phyloP scores from a whole-genome alignment of 1,284 basidiomycete species.

The Microbotryomycetes sp. region DNA sequence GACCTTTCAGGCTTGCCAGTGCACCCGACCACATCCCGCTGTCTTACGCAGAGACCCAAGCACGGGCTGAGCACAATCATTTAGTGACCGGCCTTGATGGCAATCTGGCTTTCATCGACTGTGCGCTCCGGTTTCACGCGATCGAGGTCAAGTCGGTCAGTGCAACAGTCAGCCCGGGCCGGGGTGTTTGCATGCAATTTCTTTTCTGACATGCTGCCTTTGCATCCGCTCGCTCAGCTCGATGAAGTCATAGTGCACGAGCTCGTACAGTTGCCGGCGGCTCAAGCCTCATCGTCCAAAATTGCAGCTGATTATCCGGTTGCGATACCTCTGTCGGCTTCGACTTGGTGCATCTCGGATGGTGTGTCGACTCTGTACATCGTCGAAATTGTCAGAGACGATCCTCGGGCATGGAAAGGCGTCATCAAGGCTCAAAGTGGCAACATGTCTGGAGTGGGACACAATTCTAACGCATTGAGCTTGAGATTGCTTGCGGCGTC shows the following conservation, averaged over 20 bases:
- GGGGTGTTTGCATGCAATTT: slow-evolving; percentile 30
- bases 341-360: slow-evolving; percentile 59
- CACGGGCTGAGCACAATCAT: slow-evolving; percentile 78
- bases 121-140: slow-evolving; percentile 55
- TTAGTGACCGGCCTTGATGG: slow-evolving; percentile 52
- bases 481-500: no score
- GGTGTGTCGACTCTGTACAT: slow-evolving; percentile 60
- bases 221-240: slow-evolving; percentile 47
- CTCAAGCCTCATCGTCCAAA: slow-evolving; percentile 39
- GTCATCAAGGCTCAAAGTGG: slow-evolving; percentile 36
- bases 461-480: no score
- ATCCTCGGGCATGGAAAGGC: slow-evolving; percentile 37
- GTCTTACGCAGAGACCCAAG: slow-evolving; percentile 72
- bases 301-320: slow-evolving; percentile 69
- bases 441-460: no score
- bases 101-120: slow-evolving; percentile 61
- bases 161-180: slow-evolving; percentile 15
- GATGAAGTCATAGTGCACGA: slow-evolving; percentile 53
- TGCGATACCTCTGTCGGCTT: slow-evolving; percentile 52
- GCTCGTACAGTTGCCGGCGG: slow-evolving; percentile 56
- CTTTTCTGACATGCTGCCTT: background rate
- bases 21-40: slow-evolving; percentile 40
- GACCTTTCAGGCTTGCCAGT: slow-evolving; percentile 14
- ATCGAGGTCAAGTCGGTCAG: slow-evolving; percentile 57
- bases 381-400: background rate